Percentiles rank a stretch among this genome's conserved stretches.
Conservation (phyloP, 805 yeast species). For the Candida taoyuanica region DNA sequence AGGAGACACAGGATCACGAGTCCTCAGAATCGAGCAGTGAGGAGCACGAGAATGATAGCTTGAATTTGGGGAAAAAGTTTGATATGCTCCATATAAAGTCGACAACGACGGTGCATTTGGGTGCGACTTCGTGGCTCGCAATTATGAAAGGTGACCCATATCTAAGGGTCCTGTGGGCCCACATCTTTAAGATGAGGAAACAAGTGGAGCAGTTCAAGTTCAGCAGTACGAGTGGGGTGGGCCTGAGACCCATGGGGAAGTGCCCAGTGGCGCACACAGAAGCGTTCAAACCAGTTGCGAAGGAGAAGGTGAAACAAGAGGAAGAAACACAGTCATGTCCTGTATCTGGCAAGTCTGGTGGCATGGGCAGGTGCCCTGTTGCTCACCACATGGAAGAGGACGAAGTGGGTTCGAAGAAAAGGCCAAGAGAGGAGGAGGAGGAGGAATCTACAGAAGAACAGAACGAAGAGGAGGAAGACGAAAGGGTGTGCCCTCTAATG, state of each 20-base stretch:
- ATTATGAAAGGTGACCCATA: constrained; percentile 56
- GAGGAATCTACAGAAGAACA: constrained; percentile 3
- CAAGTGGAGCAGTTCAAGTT: constrained; percentile 27
- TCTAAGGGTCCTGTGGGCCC: constrained; percentile 49
- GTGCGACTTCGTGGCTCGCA: constrained; percentile 56
- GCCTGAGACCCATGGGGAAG: constrained; percentile 12
- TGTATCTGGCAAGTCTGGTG: constrained; percentile 17
- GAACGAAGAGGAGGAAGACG: constrained; percentile 5
- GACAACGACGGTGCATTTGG: constrained; percentile 40
- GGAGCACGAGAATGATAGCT: constrained; percentile 18
- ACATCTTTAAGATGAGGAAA: constrained; percentile 39
- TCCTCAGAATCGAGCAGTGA: constrained; percentile 3
- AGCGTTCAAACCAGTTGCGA: constrained; percentile 1
- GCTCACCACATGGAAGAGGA: constrained; percentile 16
- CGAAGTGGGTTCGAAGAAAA: background rate
- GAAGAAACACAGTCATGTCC: constrained; percentile 14
- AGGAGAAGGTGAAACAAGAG: background rate
- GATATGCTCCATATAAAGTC: constrained; percentile 41
- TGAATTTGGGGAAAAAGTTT: constrained; percentile 38
- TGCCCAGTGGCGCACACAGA: constrained; percentile 27
- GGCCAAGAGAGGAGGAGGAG: constrained; percentile 4
- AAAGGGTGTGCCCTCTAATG: constrained; percentile 42
- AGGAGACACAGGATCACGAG: background rate
- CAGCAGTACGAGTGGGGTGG: constrained; percentile 1
- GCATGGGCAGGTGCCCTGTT: constrained; percentile 22